Conservation (phyloP, 768 basidiomycete genomes). For the Neoboletus magnificus region DNA sequence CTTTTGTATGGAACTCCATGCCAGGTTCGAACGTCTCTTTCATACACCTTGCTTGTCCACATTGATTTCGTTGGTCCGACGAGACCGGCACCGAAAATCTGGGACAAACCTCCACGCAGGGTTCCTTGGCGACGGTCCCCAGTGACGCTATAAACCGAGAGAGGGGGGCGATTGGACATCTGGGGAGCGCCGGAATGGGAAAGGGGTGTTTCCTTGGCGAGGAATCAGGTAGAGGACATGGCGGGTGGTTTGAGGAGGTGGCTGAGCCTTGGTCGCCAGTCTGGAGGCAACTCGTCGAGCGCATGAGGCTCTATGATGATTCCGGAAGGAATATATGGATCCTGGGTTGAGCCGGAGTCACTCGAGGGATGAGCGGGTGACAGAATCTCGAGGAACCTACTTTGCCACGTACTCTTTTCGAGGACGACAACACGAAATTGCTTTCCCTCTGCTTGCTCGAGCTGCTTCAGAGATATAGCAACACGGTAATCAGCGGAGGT, state of each 20-base stretch:
- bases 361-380: background rate
- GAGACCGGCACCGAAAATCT: constrained; percentile 87
- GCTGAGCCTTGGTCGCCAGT: constrained; percentile 63
- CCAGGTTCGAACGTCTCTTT: constrained; percentile 94
- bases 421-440: constrained; percentile 90
- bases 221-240: constrained; percentile 65
- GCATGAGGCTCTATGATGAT: constrained; percentile 93
- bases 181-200: constrained; percentile 93
- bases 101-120: constrained; percentile 93
- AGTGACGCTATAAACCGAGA: constrained; percentile 91
- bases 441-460: constrained; percentile 45
- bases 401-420: constrained; percentile 93
- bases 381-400: constrained; percentile 56
- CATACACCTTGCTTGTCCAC: constrained; percentile 69
- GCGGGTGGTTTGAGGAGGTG: constrained; percentile 84
- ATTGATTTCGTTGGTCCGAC: constrained; percentile 92
- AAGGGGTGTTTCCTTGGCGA: constrained; percentile 66
- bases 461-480: constrained; percentile 94
- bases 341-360: constrained; percentile 42
- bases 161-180: constrained; percentile 92
- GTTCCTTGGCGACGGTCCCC: constrained; percentile 74
- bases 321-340: constrained; percentile 91
- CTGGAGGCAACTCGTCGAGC: constrained; percentile 84
- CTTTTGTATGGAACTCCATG: constrained; percentile 91
- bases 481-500: constrained; percentile 94